Evolutionary conservation across 495 filamentous ascomycete species (phyloP), one percentile per base, ranked within the genome.

Genomic region (Aspergillus taichungensis): DNA sequence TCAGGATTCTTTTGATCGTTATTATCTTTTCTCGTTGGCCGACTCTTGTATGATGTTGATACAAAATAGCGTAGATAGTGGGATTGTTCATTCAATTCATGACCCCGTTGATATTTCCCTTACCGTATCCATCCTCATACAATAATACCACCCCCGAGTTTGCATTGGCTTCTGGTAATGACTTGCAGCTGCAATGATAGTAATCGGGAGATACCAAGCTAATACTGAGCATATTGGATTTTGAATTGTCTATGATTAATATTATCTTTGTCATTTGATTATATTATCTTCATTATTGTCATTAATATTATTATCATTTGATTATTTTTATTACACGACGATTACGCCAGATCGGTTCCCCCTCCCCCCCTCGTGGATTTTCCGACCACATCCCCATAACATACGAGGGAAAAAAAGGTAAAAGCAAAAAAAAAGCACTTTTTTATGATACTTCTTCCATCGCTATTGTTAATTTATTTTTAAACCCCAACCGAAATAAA

Each of bases 181-280:
- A 56, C 54, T 53, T 50, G 50, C 54, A 56, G 46, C 50, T 56
- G 50, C 50, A 52, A 42, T 39, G 24, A 51, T 13, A 48, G 45
- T 51, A 37, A 55, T 54, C 51, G 34, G 24, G 43, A n/a, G 31
- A 45, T 45, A 31, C 13, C 14, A 28, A 24, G 11, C 18, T n/a
- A 43, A 6, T 34, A n/a, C 18, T 35, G 13, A 32, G 39, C 33
- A 13, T 11, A 31, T 40, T 37, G 18, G 6, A 37, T 9, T 37
- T 37, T 37, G 14, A 13, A 18, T 38, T 6, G 14, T 38, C 28
- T 24, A 24, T 24, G 10, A n/a, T 33, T 30, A 46, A 6, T 18
- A 14, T 18, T 11, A 39, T 8, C 40, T 34, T 44, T 34, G 43
- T 44, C 12, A 24, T 24, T 24, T 24, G 1, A 24, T 24, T 24